Base-by-base conservation (phyloP, 83 land plant genomes). In the Thuja plicata region DNA sequence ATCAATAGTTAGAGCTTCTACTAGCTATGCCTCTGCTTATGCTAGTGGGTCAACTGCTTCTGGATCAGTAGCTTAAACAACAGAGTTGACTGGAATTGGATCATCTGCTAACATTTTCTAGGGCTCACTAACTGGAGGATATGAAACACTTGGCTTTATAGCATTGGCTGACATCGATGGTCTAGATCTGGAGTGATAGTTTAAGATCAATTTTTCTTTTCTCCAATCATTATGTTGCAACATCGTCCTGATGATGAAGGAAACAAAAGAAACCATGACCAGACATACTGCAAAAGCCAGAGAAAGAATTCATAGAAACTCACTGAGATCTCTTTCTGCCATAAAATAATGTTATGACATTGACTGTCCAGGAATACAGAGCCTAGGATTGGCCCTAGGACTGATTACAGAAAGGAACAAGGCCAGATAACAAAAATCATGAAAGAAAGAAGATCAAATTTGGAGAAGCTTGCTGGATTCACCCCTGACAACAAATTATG, bases 401-500 rank as follows among this genome's bases (percentile, higher is more conserved):
- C 57, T 89, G 73, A 46, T 35, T 66, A 8, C 34, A 78, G 90
- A 85, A 88, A 3, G 96, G 96, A 15, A 95, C 92, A 41, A 87
- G 88, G 30, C 98, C 98, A 32, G 94, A 92, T 24, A 96, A 91
- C 98, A 87, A 62, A 87, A 32, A 30, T 81, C 27, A 94, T 88
- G 41, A 91, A 57, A 48, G 94, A 94, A 60, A 96, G 88, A 81
- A 92, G 90, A 37, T 93, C 92, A 91, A 96, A 91, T 35, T 79
- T 27, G 11, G 90, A 43, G 43, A 96, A 87, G 15, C 92, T 85
- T 0, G 90, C 60, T 40, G 99, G 99, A 76, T 96, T 95, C 73
- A 87, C 86, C 12, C 99, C 99, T 37, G 87, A 66, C 38, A 97
- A 88, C 37, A 89, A 90, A 40, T 97, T 97, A 85, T 91, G 89